Base-by-base conservation (phyloP, 2,329 filamentous ascomycete genomes). In the Epichloe coenophiala region DNA sequence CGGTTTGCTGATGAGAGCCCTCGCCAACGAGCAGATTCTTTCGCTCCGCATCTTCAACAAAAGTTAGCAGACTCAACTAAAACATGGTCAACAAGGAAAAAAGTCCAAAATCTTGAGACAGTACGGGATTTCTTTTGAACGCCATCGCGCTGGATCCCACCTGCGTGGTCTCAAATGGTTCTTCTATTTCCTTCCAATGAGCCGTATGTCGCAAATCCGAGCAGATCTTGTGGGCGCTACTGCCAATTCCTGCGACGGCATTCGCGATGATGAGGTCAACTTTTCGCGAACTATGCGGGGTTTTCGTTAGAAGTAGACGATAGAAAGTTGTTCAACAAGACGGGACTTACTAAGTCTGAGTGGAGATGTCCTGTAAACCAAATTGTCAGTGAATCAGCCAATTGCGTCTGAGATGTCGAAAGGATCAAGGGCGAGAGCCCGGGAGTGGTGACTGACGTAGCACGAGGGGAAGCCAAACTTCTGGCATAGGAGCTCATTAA, bases 141-240 rank as follows among this genome's bases (percentile, higher is more conserved):
- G 69, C 67, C 13, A 77, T 56, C 7, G 55, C 54, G 41, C 15
- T 6, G 42, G 73, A 79, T 31, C 84, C 86, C 57, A 90, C 88
- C 68, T 94, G 88, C 57, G 81, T 78, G 59, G 80, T 81, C 69
- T 90, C 86, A 59, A 88, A 87, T 0, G 86, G 87, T 71, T 90
- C 86, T 63, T 94, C 89, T 52, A 93, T 72, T 66, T 94, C 88
- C 73, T 95, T 94, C 83, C 45, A 91, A 71, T 61, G 27, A 87
- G 83, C 46, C 86, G 76, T 57, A 93, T 85, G 59, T 91, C 86
- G 45, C 9, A 31, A 11, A 31, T 31, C 27, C 27, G 76, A 75
- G 46, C 80, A 78, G 54, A 94, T 90, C 53, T 83, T 80, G 62
- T 63, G 60, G 0, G 81, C 86, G 0, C 87, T 88, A n/a, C 87